phyloP scores from a whole-genome alignment of 768 basidiomycete species.

The Pleurotus salmoneostramineus region DNA sequence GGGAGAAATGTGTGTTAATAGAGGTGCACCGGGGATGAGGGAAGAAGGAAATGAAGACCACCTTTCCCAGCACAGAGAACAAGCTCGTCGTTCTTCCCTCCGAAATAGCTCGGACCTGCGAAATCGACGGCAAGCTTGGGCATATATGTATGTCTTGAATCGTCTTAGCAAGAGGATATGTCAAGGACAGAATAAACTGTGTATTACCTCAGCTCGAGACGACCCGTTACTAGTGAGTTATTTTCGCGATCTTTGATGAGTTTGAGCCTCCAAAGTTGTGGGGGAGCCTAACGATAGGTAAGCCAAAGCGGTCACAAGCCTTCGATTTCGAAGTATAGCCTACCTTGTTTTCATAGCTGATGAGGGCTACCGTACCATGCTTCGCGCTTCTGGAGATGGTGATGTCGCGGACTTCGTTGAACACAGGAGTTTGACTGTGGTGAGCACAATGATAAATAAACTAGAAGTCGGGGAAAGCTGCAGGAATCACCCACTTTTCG shows the following conservation, averaged over 20 bases:
- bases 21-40: background rate
- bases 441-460: constrained; percentile 9
- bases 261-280: constrained; percentile 75
- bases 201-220: constrained; percentile 36
- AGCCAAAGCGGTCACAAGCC: background rate
- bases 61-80: constrained; percentile 79
- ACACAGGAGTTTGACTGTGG: constrained; percentile 57
- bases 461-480: background rate
- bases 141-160: constrained; percentile 64
- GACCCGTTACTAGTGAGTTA: constrained; percentile 24
- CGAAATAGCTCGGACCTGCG: constrained; percentile 80
- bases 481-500: constrained; percentile 48
- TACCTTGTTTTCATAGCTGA: constrained; percentile 75
- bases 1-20: background rate
- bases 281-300: constrained; percentile 50
- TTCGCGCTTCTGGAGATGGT: constrained; percentile 49
- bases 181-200: constrained; percentile 14
- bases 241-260: constrained; percentile 51
- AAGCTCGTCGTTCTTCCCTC: constrained; percentile 74
- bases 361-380: constrained; percentile 54
- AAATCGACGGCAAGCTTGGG: constrained; percentile 68
- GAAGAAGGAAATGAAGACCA: constrained; percentile 16
- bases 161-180: background rate
- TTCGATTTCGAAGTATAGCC: background rate
- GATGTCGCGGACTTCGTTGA: constrained; percentile 71